Evolutionary conservation across 2,329 filamentous ascomycete genomes (phyloP), one percentile per base, ranked within the genome.

Genomic region (Calonectria ilicicola): DNA sequence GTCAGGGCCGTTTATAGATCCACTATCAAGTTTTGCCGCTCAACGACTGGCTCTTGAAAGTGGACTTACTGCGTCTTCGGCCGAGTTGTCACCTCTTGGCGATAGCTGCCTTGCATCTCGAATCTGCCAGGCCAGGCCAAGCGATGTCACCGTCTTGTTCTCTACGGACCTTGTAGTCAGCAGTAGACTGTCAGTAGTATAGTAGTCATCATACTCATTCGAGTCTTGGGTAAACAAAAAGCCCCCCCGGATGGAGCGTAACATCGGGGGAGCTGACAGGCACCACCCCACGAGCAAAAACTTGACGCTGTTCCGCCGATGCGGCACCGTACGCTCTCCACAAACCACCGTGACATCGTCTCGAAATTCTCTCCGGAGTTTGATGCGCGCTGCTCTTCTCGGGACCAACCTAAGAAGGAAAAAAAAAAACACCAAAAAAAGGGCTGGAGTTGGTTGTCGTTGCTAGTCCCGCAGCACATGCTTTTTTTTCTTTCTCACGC

Each of bases 81-180:
- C 67, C 58, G 17, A 69, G 67, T 44, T 56, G 46, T 46, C 46
- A 68, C 44, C 23, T 35, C 67, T 60, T 51, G 51, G 26, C 32
- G 26, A n/a, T 60, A 32, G 63, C 44, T 63, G 63, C 44, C 53
- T 71, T 42, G 64, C 69, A 71, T 71, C 35, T 64, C 23, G 51
- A 53, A 67, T 70, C 38, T 71, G 15, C 63, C 44, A 56, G 29
- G 35, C 42, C 42, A 21, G 27, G 17, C 29, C 44, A 53, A 26
- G 29, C 60, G 40, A 70, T 65, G 67, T 65, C 60, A 65, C 58
- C 23, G 47, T 40, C 65, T 62, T 26, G 26, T 21, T 38, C 21
- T 35, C 23, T 35, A 2, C 27, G 47, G 27, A 14, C n/a, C 40
- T 9, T 65, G 40, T 21, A 65, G 62, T 65, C 62, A 65, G 46